Evolutionary conservation across 441 rosid genomes (phyloP).

Genomic region (Lepidium campestre): DNA sequence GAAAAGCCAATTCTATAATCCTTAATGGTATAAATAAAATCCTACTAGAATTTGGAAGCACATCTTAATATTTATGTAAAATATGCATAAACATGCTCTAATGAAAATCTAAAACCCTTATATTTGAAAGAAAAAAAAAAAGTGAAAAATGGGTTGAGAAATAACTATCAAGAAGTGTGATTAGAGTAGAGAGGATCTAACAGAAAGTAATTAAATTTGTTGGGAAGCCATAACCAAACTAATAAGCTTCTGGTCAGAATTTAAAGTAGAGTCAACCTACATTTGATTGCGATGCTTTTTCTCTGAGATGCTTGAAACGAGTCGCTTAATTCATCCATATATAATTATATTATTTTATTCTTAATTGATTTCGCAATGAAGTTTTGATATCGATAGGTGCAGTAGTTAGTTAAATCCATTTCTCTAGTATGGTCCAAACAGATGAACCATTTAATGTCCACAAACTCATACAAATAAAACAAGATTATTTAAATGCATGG

Average conservation of each 20-base stretch:
- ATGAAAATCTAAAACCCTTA: not conserved
- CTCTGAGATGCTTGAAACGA: not conserved
- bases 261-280: constrained; percentile 9
- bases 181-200: constrained; percentile 28
- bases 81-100: not conserved
- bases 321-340: not conserved
- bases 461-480: not conserved
- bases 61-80: not conserved
- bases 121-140: constrained; percentile 29
- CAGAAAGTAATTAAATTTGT: constrained; percentile 24
- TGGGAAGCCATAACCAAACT: constrained; percentile 57
- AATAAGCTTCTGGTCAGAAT: constrained; percentile 12
- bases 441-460: not conserved
- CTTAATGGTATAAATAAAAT: not conserved
- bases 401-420: not conserved
- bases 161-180: constrained; percentile 42
- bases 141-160: constrained; percentile 42
- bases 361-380: not conserved
- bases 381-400: not conserved
- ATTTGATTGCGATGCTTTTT: constrained; percentile 10
- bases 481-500: not conserved
- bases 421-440: not conserved
- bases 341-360: not conserved
- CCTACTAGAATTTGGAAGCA: not conserved
- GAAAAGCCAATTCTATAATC: too few species aligned